These are phyloP conservation scores for Cyathus striatus DNA, from an alignment of 768 basidiomycete species.

Conservation along the genomic window DNA sequence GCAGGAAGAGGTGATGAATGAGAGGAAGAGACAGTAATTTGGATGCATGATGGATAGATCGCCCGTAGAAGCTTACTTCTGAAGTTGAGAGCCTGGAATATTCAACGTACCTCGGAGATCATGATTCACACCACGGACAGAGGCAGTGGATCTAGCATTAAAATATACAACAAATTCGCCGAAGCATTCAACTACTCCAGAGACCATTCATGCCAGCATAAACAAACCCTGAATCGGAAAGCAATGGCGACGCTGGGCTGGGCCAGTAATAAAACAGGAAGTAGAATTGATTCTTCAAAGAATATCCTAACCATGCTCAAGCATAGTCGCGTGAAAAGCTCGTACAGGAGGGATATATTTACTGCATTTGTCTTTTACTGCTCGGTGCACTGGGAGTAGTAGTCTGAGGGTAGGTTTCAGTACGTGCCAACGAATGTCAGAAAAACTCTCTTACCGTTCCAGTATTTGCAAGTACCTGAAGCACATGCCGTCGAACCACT, in stretches of 20 bases:
- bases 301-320: not conserved
- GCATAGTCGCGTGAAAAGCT: not conserved
- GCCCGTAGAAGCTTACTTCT: no score
- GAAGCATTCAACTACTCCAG: not conserved
- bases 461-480: not conserved
- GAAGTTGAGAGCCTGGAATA: conserved; percentile 27
- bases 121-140: conserved; percentile 25
- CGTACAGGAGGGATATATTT: not conserved
- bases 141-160: not conserved
- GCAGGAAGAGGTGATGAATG: conserved; percentile 19
- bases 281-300: no score
- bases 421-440: not conserved
- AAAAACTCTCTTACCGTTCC: not conserved
- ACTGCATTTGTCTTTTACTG: not conserved
- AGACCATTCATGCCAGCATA: no score
- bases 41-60: conserved; percentile 45
- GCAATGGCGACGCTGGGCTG: no score
- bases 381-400: not conserved
- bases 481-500: not conserved
- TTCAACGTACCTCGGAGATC: conserved; percentile 26
- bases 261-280: no score
- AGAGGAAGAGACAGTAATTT: conserved; percentile 32
- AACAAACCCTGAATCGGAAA: no score
- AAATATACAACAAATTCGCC: not conserved
- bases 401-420: not conserved